Conservation (phyloP, 2,329 filamentous ascomycete genomes). For the Thielaviopsis ethacetica region DNA sequence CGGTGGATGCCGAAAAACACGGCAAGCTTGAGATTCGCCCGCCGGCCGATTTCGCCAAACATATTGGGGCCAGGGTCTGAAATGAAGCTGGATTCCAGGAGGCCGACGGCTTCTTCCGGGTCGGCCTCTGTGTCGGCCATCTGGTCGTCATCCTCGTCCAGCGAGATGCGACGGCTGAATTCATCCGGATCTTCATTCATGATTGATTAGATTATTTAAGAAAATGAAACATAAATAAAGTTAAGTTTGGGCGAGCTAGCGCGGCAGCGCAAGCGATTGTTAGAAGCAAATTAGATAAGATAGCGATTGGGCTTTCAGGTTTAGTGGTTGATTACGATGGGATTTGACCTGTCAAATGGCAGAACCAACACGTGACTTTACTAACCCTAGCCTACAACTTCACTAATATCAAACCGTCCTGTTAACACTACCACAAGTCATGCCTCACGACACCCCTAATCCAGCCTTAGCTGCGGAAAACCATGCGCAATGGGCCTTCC, state of each 20-base stretch:
- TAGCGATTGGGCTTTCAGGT: too few relatives aligned
- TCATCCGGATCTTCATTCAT: background rate
- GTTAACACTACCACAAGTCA: background rate
- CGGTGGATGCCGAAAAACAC: slow-evolving; percentile 13
- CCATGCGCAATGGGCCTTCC: background rate
- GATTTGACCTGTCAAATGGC: too few relatives aligned
- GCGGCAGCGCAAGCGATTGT: too few relatives aligned
- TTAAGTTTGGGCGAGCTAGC: too few relatives aligned
- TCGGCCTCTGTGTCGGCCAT: slow-evolving; percentile 3
- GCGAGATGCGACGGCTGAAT: background rate
- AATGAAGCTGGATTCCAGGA: slow-evolving; percentile 1
- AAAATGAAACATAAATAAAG: too few relatives aligned
- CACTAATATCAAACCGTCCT: too few relatives aligned
- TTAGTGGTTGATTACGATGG: too few relatives aligned
- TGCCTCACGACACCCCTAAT: background rate
- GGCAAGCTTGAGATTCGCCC: slow-evolving; percentile 2
- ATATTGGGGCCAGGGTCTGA: slow-evolving; percentile 4
- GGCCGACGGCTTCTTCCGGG: slow-evolving; percentile 2
- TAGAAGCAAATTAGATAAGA: too few relatives aligned
- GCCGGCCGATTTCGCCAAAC: slow-evolving; percentile 9
- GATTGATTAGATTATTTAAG: background rate
- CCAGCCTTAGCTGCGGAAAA: background rate
- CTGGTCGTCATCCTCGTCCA: slow-evolving; percentile 1
- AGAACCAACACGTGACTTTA: too few relatives aligned
- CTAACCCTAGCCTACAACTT: background rate